Conservation (phyloP, 2,329 filamentous ascomycete genomes). For the Penicillium sp. region DNA sequence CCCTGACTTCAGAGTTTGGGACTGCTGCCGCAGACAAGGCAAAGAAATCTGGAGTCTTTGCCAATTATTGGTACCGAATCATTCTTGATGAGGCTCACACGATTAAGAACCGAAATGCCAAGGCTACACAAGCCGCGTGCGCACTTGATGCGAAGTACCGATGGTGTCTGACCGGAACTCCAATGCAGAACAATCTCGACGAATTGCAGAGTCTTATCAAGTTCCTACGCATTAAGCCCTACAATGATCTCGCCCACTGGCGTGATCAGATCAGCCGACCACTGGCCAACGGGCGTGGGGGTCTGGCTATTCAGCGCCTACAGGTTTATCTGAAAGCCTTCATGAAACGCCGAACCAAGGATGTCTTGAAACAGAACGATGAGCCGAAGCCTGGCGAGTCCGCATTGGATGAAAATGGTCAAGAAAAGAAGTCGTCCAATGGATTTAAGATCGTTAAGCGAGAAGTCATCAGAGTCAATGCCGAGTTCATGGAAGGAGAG, state of each 20-base stretch:
- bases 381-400: constrained; percentile 68
- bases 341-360: constrained; percentile 98
- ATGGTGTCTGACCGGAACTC: constrained; percentile 94
- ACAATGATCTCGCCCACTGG: constrained; percentile 79
- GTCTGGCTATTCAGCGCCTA: constrained; percentile 78
- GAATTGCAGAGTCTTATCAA: constrained; percentile 90
- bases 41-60: constrained; percentile 76
- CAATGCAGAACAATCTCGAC: constrained; percentile 97
- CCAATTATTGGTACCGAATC: constrained; percentile 88
- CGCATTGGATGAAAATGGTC: constrained; percentile 44
- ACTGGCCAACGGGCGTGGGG: constrained; percentile 82
- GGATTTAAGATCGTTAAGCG: constrained; percentile 89
- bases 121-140: constrained; percentile 87
- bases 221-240: constrained; percentile 87
- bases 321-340: constrained; percentile 83
- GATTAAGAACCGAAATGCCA: constrained; percentile 97
- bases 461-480: constrained; percentile 73
- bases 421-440: constrained; percentile 45
- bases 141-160: constrained; percentile 78
- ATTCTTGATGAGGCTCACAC: constrained; percentile 96
- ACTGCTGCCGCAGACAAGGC: constrained; percentile 53
- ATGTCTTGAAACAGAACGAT: constrained; percentile 84
- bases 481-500: constrained; percentile 73
- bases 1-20: constrained; percentile 83
- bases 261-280: constrained; percentile 84